Conservation (phyloP, 2,329 filamentous ascomycete genomes). For the Colletotrichum sidae region DNA sequence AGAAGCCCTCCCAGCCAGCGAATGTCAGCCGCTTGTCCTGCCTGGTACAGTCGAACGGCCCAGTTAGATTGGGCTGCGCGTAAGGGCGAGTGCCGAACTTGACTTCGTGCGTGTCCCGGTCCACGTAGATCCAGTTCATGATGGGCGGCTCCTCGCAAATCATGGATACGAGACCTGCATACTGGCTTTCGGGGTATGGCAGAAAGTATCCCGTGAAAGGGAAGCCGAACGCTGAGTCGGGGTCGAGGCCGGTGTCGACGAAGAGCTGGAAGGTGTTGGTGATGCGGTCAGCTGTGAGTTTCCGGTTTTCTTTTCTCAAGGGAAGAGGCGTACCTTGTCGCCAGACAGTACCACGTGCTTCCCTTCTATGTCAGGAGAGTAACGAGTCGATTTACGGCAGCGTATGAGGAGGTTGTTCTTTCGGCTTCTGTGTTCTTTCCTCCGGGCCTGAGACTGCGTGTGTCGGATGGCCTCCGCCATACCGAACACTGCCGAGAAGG, state of each 20-base stretch:
- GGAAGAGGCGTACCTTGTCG: constrained; percentile 47
- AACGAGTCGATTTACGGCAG: constrained; percentile 58
- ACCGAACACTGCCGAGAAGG: constrained; percentile 57
- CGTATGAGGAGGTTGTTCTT: constrained; percentile 55
- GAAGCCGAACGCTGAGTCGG: constrained; percentile 53
- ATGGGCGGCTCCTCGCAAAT: constrained; percentile 62
- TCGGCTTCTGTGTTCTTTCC: constrained; percentile 58
- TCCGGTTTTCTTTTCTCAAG: too few relatives aligned
- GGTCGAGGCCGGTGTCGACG: constrained; percentile 54
- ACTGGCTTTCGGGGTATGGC: constrained; percentile 64
- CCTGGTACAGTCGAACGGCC: constrained; percentile 63
- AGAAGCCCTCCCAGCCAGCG: constrained; percentile 62
- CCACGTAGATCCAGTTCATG: constrained; percentile 63
- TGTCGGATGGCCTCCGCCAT: constrained; percentile 60
- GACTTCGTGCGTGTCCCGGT: constrained; percentile 57
- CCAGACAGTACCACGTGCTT: constrained; percentile 57
- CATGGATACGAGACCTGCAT: constrained; percentile 60
- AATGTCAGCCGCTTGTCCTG: constrained; percentile 63
- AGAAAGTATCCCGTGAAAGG: constrained; percentile 68
- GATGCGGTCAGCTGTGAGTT: not conserved
- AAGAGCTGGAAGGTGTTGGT: constrained; percentile 49
- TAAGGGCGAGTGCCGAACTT: constrained; percentile 58
- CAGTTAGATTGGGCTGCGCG: constrained; percentile 57
- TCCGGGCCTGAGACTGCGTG: constrained; percentile 56
- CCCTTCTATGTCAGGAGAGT: constrained; percentile 55